A percentile compares a stretch with the other conserved stretches of the same genome.
Evolutionary conservation across 139 green algal species (phyloP).

Genomic region (Chlorella ohadii): DNA sequence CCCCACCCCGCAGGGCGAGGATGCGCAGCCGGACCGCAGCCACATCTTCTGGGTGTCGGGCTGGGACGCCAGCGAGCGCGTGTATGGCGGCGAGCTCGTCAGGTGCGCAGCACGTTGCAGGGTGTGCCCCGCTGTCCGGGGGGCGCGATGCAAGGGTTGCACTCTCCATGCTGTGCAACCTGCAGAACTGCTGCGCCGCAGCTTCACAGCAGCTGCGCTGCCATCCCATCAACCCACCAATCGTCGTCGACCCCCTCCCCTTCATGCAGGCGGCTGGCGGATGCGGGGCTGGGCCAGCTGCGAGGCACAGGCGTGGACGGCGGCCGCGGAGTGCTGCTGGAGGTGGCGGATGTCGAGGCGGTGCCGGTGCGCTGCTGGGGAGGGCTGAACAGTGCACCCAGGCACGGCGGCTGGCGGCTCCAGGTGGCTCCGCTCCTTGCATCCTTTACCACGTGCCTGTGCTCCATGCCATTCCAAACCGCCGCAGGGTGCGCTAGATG

Average conservation of each 20-base stretch:
- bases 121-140: no score
- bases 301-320: slow-evolving; percentile 11
- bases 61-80: not conserved
- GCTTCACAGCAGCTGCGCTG: not conserved
- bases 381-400: not conserved
- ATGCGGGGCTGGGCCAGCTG: slow-evolving; percentile 19
- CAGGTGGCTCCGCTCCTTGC: not conserved
- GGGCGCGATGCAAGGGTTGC: no score
- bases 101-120: no score
- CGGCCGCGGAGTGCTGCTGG: slow-evolving; percentile 3
- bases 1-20: not conserved
- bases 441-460: not conserved
- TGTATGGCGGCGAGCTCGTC: not conserved
- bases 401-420: not conserved
- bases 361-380: slow-evolving; percentile 7
- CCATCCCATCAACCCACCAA: no score
- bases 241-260: no score
- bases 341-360: slow-evolving; percentile 13
- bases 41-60: slow-evolving; percentile 23
- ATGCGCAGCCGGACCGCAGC: slow-evolving; percentile 17
- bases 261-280: slow-evolving; percentile 4
- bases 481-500: slow-evolving; percentile 3
- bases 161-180: not conserved
- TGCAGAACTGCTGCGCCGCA: no score
- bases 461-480: not conserved